Evolutionary conservation across 768 basidiomycete species (phyloP), one percentile per base, ranked within the genome.

Genomic region (Mycena filopes): DNA sequence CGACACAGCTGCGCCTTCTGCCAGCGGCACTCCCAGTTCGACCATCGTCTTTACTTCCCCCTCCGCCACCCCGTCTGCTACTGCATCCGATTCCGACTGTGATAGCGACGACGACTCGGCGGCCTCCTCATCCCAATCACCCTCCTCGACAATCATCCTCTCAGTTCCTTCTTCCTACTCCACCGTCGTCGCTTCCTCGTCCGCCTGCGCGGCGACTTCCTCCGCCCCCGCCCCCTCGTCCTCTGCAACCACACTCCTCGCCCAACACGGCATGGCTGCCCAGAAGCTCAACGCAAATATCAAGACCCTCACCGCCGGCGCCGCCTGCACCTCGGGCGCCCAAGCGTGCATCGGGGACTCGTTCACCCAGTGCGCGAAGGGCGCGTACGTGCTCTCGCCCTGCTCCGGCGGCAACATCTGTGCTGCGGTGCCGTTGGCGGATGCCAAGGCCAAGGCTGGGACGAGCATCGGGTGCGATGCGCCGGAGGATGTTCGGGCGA

Each of bases 381-480:
- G 84, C n/a, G 75, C 79, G 60, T 87, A 85, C 55, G 78, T 73
- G 1, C 55, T 78, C 18, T 80, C 78, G 0, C 57, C 70, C 0
- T 88, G 86, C 59, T 72, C 74, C 28, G 72, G 70, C 41, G 75
- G 76, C 3, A 70, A 78, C 31, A 76, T 74, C 6, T 87, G 86
- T 55, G 79, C 79, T 31, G 86, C 85, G 7, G 81, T 87, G 50
- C 86, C 87, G 26, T 79, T 88, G 26, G 86, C 87, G 59, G 86
- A 86, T 75, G 31, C 7, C 31, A 78, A 74, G 31, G 60, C 80
- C n/a, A n/a, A n/a, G n/a, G n/a, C n/a, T 11, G 87, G 86, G 43
- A 87, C 86, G 11, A 83, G 82, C 8, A 77, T 87, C 64, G 77
- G 83, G 15, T 88, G 87, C 75, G 81, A 80, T 18, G 86, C 84